Percentiles rank a stretch among this genome's conserved stretches.
Conservation (phyloP, 495 filamentous ascomycete species). For the Trichoderma virens region DNA sequence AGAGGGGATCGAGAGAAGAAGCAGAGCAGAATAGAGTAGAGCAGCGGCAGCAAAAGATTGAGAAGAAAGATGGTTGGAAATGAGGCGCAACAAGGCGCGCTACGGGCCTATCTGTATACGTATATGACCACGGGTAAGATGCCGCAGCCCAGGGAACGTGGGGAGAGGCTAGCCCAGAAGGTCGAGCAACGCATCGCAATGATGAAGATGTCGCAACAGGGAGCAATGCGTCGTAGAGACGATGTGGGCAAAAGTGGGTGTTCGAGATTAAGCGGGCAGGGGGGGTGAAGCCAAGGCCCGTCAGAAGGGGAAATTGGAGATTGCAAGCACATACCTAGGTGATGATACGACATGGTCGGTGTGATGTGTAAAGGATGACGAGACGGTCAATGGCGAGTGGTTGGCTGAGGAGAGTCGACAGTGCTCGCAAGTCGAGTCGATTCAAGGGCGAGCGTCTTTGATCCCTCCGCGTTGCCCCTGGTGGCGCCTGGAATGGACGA, state of each 20-base stretch:
- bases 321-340: conserved; percentile 50
- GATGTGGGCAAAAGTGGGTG: conserved; percentile 8
- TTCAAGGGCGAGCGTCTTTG: not conserved
- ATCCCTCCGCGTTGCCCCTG: not conserved
- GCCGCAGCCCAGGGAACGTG: not conserved
- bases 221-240: not conserved
- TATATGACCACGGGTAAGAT: not conserved
- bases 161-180: not conserved
- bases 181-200: conserved; percentile 4
- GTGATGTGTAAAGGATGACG: not conserved
- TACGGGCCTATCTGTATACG: not conserved
- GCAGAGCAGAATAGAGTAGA: not conserved
- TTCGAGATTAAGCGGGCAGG: conserved; percentile 8
- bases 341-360: conserved; percentile 59
- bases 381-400: not conserved
- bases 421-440: not conserved
- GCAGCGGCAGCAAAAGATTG: not conserved
- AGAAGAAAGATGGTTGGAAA: not conserved
- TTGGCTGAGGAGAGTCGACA: not conserved
- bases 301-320: conserved; percentile 1
- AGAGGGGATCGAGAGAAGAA: not conserved
- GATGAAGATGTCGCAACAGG: conserved; percentile 2
- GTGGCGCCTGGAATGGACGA: not conserved
- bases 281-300: not conserved
- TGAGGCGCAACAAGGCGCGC: not conserved